Percentiles rank a stretch among this genome's conserved stretches.
These are phyloP conservation scores for Colletotrichum tropicale DNA, from an alignment of 2,329 filamentous ascomycete genomes.

Conservation along the genomic window DNA sequence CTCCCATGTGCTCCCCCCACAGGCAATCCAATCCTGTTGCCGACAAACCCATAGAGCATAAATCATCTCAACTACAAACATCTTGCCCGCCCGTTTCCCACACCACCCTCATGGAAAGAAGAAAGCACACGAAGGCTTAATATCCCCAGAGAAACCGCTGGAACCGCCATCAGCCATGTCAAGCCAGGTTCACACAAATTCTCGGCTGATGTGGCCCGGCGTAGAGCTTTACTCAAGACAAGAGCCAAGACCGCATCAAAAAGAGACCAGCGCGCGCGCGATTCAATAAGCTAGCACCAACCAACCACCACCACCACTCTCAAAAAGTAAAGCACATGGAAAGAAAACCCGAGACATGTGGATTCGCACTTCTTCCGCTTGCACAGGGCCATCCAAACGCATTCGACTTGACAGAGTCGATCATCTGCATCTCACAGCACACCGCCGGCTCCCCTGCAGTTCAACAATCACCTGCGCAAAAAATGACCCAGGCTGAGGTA, in stretches of 20 bases:
- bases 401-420: not conserved
- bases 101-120: not conserved
- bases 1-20: not conserved
- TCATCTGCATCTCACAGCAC: not conserved
- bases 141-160: not conserved
- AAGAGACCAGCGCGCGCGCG: not conserved
- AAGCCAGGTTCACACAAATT: not conserved
- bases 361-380: not conserved
- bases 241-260: not conserved
- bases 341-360: conserved; percentile 1
- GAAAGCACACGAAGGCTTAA: not conserved
- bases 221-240: not conserved
- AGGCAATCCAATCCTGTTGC: not conserved
- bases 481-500: not conserved
- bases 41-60: not conserved
- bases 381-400: not conserved
- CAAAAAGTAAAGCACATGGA: not conserved
- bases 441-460: not conserved
- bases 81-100: not conserved
- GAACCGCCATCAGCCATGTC: not conserved
- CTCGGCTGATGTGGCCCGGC: not conserved
- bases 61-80: conserved; percentile 1
- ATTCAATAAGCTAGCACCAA: not conserved
- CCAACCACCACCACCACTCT: not conserved
- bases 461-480: not conserved